Base-by-base conservation (phyloP, 805 yeast species). In the Wickerhamomyces xylosicus region DNA sequence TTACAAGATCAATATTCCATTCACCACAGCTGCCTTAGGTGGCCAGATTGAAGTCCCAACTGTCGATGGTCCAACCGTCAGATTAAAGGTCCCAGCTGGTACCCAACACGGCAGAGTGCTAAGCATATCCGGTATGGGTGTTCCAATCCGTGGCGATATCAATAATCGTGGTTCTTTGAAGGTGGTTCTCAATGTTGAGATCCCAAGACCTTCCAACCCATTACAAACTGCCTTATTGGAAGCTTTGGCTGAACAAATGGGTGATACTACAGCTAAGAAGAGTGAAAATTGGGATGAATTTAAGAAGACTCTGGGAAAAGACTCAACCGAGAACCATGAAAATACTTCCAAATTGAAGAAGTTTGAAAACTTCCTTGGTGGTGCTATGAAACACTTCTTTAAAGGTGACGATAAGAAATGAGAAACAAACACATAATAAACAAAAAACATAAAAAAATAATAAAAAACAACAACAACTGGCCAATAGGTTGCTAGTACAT, bases 21-120 rank as follows among this genome's bases (percentile, higher is more conserved):
- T 86, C 77, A 92, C 98, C 1, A 92, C 98, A 0, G 98, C 98
- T 1, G 87, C 96, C 0, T 67, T 92, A 34, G 99, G 99, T 44
- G 99, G 99, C 31, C 77, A 75, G 34, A 72, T 92, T 18, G 76
- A 81, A 36, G 74, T 92, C n/a, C 97, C 97, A 27, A 90, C 98
- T 0, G 72, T 92, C 20, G 85, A 78, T 46, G 97, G 94, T 4
- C 72, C 72, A 32, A 71, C 71, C 28, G 65, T 94, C 37, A 82
- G 86, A 58, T 62, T 92, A 40, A 85, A 77, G 59, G 79, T 92
- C 11, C 79, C 94, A 37, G 64, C 84, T 0, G 97, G 96, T 1
- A 84, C 95, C 0, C 94, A 85, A 54, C 64, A 72, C 32, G 94
- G 90, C 19, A 72, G 78, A 38, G 67, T 67, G 18, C 73, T 89